Percentiles rank a stretch among this genome's conserved stretches.
These are phyloP conservation scores for Salvia sclarea DNA, from an alignment of 305 asterid genomes.

Conservation along the genomic window DNA sequence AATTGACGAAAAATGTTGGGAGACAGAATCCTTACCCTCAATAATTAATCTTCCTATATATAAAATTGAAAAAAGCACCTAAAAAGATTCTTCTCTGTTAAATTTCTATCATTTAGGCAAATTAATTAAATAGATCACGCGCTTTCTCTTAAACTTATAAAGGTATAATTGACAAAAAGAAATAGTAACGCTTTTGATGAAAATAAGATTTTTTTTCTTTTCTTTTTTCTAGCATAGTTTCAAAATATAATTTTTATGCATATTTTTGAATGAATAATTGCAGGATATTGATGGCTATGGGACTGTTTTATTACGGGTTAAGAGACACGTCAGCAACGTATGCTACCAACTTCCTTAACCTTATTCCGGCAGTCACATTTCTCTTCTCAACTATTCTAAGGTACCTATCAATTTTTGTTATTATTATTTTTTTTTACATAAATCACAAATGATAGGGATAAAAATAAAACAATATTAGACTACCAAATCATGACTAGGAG, in stretches of 20 bases:
- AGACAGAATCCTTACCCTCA: not conserved
- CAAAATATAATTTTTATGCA: not conserved
- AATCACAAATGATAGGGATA: too few species aligned
- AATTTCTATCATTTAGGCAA: not conserved
- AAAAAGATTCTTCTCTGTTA: not conserved
- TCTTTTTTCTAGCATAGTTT: not conserved
- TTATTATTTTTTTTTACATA: too few species aligned
- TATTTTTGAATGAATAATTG: conserved; percentile 1
- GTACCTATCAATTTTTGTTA: conserved; percentile 28
- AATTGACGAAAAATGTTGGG: not conserved
- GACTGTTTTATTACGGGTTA: conserved; percentile 61
- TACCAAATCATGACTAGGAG: too few species aligned
- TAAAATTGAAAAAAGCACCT: not conserved
- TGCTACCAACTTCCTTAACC: conserved; percentile 63
- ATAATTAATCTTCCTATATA: not conserved
- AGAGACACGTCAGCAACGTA: conserved; percentile 68
- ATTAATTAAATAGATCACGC: not conserved
- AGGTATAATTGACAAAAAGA: too few species aligned
- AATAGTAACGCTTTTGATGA: not conserved
- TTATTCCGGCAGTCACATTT: conserved; percentile 57
- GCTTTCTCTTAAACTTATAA: not conserved
- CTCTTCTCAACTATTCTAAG: conserved; percentile 49
- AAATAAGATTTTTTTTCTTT: not conserved
- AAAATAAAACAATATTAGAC: too few species aligned
- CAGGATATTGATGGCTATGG: conserved; percentile 66